These are phyloP conservation scores for Diaporthe capsici DNA, from an alignment of 2,329 filamentous ascomycete species.

Conservation along the genomic window DNA sequence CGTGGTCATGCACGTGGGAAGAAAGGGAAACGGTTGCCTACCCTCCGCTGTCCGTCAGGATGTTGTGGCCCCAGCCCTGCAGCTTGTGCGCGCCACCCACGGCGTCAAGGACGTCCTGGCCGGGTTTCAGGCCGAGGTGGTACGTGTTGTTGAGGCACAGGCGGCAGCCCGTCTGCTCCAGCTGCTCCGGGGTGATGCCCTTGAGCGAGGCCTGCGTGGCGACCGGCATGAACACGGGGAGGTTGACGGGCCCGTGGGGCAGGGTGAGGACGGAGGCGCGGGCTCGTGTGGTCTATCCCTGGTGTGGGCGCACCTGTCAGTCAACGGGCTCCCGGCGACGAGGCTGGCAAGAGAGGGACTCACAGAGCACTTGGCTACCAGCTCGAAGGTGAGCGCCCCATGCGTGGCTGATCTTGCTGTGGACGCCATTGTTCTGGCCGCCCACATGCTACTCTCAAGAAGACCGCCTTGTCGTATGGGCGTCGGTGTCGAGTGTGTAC, in stretches of 20 bases:
- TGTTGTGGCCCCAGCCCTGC: conserved; percentile 95
- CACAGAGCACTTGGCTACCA: conserved; percentile 70
- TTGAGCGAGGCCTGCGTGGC: conserved; percentile 97
- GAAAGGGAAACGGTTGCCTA: conserved; percentile 52
- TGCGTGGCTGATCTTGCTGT: conserved; percentile 46
- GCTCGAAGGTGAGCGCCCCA: conserved; percentile 50
- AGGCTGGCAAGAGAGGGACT: conserved; percentile 50
- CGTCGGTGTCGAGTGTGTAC: background rate
- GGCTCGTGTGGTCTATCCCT: conserved; percentile 86
- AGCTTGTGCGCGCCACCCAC: conserved; percentile 94
- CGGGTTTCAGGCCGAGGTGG: conserved; percentile 94
- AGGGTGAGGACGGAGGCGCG: conserved; percentile 89
- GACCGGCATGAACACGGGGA: conserved; percentile 98
- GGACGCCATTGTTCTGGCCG: conserved; percentile 47
- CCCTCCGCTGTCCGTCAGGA: conserved; percentile 86
- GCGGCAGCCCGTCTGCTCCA: conserved; percentile 89
- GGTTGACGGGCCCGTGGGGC: conserved; percentile 89
- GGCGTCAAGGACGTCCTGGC: conserved; percentile 87
- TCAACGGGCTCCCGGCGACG: background rate
- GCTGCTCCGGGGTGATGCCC: conserved; percentile 90
- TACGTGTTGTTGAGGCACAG: conserved; percentile 99
- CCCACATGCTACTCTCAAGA: conserved; percentile 42
- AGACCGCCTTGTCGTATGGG: background rate
- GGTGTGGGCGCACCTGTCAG: conserved; percentile 37
- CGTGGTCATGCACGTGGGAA: background rate